These are phyloP conservation scores for Stachybotrys chlorohalonatus DNA, from an alignment of 2,329 filamentous ascomycete genomes.

Conservation along the genomic window DNA sequence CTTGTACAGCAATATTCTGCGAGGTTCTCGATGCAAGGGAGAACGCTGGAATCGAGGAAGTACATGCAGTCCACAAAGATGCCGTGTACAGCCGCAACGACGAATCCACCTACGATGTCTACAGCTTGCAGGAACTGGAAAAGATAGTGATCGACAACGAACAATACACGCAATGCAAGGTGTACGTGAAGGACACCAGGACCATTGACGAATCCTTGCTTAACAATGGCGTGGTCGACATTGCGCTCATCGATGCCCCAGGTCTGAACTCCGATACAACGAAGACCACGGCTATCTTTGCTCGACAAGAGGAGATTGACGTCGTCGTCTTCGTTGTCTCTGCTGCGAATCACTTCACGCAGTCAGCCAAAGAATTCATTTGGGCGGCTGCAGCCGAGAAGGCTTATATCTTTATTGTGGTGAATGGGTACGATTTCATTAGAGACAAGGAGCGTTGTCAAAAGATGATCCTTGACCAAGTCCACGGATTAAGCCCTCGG, in stretches of 20 bases:
- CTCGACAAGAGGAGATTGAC: slow-evolving; percentile 95
- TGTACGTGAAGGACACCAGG: slow-evolving; percentile 87
- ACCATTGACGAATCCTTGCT: slow-evolving; percentile 86
- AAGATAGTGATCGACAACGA: slow-evolving; percentile 83
- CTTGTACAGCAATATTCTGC: slow-evolving; percentile 97
- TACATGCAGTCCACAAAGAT: slow-evolving; percentile 86
- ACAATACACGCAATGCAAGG: slow-evolving; percentile 88
- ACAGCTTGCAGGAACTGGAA: slow-evolving; percentile 67
- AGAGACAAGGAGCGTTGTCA: slow-evolving; percentile 84
- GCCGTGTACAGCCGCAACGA: slow-evolving; percentile 76
- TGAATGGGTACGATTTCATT: slow-evolving; percentile 94
- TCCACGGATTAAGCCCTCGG: slow-evolving; percentile 76
- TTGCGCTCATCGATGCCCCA: slow-evolving; percentile 92
- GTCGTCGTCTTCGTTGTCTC: slow-evolving; percentile 98
- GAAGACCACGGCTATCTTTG: slow-evolving; percentile 95
- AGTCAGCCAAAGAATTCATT: slow-evolving; percentile 97
- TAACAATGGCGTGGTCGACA: slow-evolving; percentile 96
- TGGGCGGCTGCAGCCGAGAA: slow-evolving; percentile 93
- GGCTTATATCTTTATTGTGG: slow-evolving; percentile 97
- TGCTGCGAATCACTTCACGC: slow-evolving; percentile 93
- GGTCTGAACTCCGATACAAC: slow-evolving; percentile 93
- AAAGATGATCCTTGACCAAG: slow-evolving; percentile 87
- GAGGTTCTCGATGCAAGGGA: slow-evolving; percentile 90
- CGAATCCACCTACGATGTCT: slow-evolving; percentile 90
- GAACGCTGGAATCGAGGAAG: slow-evolving; percentile 86